Conservation (phyloP, 2,329 filamentous ascomycete species). For the Penicillium thymicola region DNA sequence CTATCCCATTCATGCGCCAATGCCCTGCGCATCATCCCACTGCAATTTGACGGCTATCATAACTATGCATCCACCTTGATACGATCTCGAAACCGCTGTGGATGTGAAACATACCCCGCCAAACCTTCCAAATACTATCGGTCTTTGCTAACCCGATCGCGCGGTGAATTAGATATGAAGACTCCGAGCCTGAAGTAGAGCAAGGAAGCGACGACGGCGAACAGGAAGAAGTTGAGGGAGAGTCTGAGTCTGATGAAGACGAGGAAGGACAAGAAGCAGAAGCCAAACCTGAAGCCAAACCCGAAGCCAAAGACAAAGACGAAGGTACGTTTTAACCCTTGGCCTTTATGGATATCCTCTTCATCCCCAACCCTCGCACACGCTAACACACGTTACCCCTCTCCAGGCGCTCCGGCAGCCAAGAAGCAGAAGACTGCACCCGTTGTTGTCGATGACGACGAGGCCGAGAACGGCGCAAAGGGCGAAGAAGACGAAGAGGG, state of each 20-base stretch:
- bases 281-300: background rate
- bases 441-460: constrained; percentile 14
- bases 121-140: background rate
- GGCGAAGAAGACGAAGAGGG: constrained; percentile 21
- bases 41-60: background rate
- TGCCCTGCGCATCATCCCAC: background rate
- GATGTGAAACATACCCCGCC: background rate
- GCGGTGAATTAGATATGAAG: constrained; percentile 32
- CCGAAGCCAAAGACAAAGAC: constrained; percentile 13
- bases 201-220: constrained; percentile 31
- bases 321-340: constrained; percentile 17
- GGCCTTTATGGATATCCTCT: background rate
- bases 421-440: constrained; percentile 35
- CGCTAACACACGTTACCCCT: background rate
- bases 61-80: constrained; percentile 5
- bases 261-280: constrained; percentile 24
- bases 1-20: constrained; percentile 1
- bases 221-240: constrained; percentile 31
- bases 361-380: background rate
- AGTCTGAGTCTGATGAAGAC: constrained; percentile 25
- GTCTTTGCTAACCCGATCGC: constrained; percentile 4
- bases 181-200: constrained; percentile 31
- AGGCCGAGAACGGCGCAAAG: constrained; percentile 21
- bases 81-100: background rate
- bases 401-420: constrained; percentile 25